Evolutionary conservation across 1,284 basidiomycete genomes (phyloP).

Genomic region (Rhodotorula sp.): DNA sequence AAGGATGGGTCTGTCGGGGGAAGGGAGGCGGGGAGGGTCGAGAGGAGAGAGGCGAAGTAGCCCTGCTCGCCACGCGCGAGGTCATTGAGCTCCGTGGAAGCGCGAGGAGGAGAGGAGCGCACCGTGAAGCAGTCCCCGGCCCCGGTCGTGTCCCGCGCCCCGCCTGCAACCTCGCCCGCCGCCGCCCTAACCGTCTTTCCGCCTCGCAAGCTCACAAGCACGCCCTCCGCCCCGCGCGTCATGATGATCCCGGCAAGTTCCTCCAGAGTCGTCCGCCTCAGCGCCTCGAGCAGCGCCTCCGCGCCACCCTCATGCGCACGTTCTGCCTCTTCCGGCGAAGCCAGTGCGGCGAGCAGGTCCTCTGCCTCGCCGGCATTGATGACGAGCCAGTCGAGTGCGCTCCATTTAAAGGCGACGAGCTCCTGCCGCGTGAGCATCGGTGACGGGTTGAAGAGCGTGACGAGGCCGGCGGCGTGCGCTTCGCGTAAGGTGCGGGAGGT

Average conservation of each 20-base stretch:
- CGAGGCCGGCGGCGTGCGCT: slow-evolving; percentile 46
- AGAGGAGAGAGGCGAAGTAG: slow-evolving; percentile 35
- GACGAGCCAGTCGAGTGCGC: slow-evolving; percentile 56
- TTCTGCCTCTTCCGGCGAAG: not conserved
- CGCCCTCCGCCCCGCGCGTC: slow-evolving; percentile 41
- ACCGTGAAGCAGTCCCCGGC: slow-evolving; percentile 47
- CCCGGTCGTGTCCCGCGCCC: slow-evolving; percentile 44
- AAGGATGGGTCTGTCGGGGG: not conserved
- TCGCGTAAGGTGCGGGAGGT: slow-evolving; percentile 54
- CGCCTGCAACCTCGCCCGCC: slow-evolving; percentile 31
- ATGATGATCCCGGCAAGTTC: slow-evolving; percentile 32
- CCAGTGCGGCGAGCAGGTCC: slow-evolving; percentile 45
- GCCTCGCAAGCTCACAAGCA: not conserved
- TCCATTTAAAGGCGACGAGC: slow-evolving; percentile 56
- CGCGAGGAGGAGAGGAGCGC: not conserved
- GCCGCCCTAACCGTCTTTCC: slow-evolving; percentile 5
- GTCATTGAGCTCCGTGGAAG: not conserved
- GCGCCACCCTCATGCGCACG: not conserved
- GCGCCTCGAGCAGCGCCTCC: not conserved
- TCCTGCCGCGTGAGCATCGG: slow-evolving; percentile 56
- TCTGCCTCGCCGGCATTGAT: slow-evolving; percentile 59
- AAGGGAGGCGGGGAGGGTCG: not conserved
- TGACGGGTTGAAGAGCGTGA: slow-evolving; percentile 59
- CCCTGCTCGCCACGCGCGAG: slow-evolving; percentile 19
- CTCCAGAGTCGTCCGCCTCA: not conserved